Evolutionary conservation across 2,329 filamentous ascomycete genomes (phyloP), one percentile per base, ranked within the genome.

Genomic region (Magnaporthiopsis incrustans): DNA sequence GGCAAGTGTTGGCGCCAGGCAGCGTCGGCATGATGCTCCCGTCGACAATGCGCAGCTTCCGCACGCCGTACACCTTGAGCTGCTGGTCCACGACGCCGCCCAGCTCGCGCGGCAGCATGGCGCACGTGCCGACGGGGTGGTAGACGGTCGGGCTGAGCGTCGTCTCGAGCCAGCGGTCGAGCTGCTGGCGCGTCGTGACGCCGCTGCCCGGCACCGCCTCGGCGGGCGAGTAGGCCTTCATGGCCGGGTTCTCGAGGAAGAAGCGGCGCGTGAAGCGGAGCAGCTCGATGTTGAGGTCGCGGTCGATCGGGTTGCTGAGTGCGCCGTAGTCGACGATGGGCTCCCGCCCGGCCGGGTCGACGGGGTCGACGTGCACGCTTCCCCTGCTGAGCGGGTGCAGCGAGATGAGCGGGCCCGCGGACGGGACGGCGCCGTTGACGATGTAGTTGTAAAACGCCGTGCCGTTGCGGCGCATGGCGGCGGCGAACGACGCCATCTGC

Each of bases 221-320:
- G 44, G 73, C 72, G 4, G 75, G 73, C 12, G 67, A 69, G 33
- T 76, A 73, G 67, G 67, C 69, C 44, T 70, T 69, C 66, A 77
- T 73, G 3, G 71, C 68, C 2, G 73, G 73, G 57, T 74, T 70
- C 32, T 64, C 50, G 56, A 65, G 57, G 44, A 71, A 73, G 64
- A 70, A 68, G 6, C 66, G 72, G 0, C 76, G 73, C 25, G 76
- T 74, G 66, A 76, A 77, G 32, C 75, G 75, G 4, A 77, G 68
- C 8, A 77, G 73, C 53, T 73, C 70, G 30, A 71, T 72, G 60
- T 83, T 78, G 26, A 77, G 77, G 67, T 79, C 79, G 50, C 82
- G 71, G 67, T 86, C 84, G 58, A 83, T 75, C 12, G 83, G 81
- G 67, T 84, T 76, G 30, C 76, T 78, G 65, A 76, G 68, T 18